Percentiles rank a stretch among this genome's conserved stretches.
Conservation (phyloP, 1,139 yeast species). For the Hansenula sp. region DNA sequence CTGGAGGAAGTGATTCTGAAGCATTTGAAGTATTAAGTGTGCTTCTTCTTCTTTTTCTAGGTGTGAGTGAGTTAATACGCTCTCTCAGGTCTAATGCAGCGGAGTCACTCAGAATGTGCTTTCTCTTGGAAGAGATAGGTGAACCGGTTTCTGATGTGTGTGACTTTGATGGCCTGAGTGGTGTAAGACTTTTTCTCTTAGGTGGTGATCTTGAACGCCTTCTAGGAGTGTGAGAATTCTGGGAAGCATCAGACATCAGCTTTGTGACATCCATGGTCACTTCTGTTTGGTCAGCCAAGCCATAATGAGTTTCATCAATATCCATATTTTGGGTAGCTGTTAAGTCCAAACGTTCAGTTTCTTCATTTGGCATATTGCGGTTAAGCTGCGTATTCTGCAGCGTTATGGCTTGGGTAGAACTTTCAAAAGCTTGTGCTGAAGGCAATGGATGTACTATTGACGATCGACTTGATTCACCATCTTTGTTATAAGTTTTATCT, state of each 20-base stretch:
- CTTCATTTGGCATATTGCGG: constrained; percentile 3
- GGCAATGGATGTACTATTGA: constrained; percentile 2
- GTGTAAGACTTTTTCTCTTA: constrained; percentile 1
- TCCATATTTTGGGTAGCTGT: constrained; percentile 16
- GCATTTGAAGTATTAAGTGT: constrained; percentile 4
- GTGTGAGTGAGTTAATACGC: constrained; percentile 20
- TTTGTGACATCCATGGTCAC: constrained; percentile 12
- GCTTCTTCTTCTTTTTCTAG: constrained; percentile 21
- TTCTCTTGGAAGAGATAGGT: constrained; percentile 22
- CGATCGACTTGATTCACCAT: background rate
- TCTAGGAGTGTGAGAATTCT: background rate
- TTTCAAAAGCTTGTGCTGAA: constrained; percentile 6
- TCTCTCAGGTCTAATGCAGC: constrained; percentile 16
- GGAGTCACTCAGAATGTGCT: constrained; percentile 7
- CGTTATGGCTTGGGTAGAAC: constrained; percentile 16
- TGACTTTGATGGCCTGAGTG: constrained; percentile 12
- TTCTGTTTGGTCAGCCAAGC: constrained; percentile 9
- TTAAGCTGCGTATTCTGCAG: constrained; percentile 6
- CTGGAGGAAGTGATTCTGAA: background rate
- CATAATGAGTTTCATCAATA: constrained; percentile 3
- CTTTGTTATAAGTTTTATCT: background rate
- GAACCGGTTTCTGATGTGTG: constrained; percentile 24
- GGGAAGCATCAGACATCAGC: background rate
- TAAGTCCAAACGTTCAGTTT: constrained; percentile 4
- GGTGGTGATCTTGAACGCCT: background rate